phyloP scores from a whole-genome alignment of 2,329 filamentous ascomycete genomes.

The Didymosphaeria variabile region DNA sequence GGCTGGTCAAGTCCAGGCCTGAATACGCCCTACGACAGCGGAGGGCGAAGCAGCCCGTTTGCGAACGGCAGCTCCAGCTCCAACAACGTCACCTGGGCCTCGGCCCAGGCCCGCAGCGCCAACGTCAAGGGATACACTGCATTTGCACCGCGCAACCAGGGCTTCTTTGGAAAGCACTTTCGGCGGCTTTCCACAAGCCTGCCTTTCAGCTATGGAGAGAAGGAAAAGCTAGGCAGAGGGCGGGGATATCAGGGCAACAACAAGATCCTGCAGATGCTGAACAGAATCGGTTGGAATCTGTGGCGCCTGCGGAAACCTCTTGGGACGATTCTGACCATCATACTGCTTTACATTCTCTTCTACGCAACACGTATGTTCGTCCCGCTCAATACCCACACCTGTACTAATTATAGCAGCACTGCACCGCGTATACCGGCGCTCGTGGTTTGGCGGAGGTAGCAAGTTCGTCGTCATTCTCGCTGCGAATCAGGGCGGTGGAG shows the following conservation, averaged over 20 bases:
- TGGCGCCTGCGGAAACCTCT: conserved; percentile 73
- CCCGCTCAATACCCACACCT: neutral
- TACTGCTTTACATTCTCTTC: conserved; percentile 71
- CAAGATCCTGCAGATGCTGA: conserved; percentile 45
- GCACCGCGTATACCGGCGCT: conserved; percentile 72
- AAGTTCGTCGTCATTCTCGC: conserved; percentile 94
- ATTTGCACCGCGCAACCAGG: conserved; percentile 81
- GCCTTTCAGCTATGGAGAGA: conserved; percentile 75
- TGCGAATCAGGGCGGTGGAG: conserved; percentile 92
- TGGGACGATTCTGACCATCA: conserved; percentile 66
- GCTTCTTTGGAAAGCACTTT: conserved; percentile 87
- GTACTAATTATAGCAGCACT: conserved; percentile 57
- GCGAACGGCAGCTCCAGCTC: conserved; percentile 56
- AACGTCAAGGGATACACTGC: conserved; percentile 78
- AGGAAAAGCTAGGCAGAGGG: conserved; percentile 76
- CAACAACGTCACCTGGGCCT: conserved; percentile 78
- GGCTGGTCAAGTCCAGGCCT: conserved; percentile 89
- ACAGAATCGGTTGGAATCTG: conserved; percentile 60
- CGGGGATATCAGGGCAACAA: conserved; percentile 49
- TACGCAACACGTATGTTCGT: conserved; percentile 76
- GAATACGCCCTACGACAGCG: conserved; percentile 69
- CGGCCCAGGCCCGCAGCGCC: conserved; percentile 78
- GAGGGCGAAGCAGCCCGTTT: conserved; percentile 74
- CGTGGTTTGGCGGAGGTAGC: conserved; percentile 81
- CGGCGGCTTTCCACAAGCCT: conserved; percentile 81